phyloP scores from a whole-genome alignment of 2,329 filamentous ascomycete genomes.

The Zalaria obscura region DNA sequence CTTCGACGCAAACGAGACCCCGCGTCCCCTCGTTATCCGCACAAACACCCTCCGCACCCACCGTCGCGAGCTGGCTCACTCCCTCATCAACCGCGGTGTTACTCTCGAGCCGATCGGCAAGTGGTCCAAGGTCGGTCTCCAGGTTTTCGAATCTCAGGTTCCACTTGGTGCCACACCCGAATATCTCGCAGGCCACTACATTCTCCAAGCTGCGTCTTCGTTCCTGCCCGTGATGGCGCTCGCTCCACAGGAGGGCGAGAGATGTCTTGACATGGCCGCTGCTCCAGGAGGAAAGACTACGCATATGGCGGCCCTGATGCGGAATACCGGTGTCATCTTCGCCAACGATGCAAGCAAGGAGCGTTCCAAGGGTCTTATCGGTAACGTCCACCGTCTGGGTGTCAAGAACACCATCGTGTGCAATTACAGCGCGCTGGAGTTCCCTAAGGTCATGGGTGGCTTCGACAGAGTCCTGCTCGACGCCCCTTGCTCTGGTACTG shows the following conservation, averaged over 20 bases:
- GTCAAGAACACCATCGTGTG: constrained; percentile 90
- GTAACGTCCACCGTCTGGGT: constrained; percentile 90
- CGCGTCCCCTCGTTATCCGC: constrained; percentile 84
- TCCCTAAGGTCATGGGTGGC: constrained; percentile 85
- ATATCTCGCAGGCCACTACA: constrained; percentile 95
- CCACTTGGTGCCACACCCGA: constrained; percentile 91
- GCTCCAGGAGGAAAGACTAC: constrained; percentile 95
- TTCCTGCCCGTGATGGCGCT: constrained; percentile 97
- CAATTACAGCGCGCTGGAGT: constrained; percentile 88
- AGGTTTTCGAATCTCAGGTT: constrained; percentile 82
- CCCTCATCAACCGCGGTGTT: constrained; percentile 90
- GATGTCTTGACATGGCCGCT: constrained; percentile 86
- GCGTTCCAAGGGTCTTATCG: constrained; percentile 91
- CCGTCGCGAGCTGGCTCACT: constrained; percentile 70
- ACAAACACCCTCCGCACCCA: constrained; percentile 84
- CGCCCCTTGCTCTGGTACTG: constrained; percentile 89
- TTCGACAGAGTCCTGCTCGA: constrained; percentile 92
- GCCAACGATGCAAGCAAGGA: constrained; percentile 93
- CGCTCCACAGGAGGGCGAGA: constrained; percentile 82
- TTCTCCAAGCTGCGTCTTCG: constrained; percentile 88
- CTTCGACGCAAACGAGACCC: constrained; percentile 96
- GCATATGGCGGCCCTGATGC: constrained; percentile 92
- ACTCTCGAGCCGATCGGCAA: constrained; percentile 94
- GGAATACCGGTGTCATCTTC: constrained; percentile 89
- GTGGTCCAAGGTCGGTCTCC: constrained; percentile 95